A percentile compares a stretch with the other conserved stretches of the same genome.
phyloP scores from a whole-genome alignment of 2,329 filamentous ascomycete genomes.

The Neonectria hederae region DNA sequence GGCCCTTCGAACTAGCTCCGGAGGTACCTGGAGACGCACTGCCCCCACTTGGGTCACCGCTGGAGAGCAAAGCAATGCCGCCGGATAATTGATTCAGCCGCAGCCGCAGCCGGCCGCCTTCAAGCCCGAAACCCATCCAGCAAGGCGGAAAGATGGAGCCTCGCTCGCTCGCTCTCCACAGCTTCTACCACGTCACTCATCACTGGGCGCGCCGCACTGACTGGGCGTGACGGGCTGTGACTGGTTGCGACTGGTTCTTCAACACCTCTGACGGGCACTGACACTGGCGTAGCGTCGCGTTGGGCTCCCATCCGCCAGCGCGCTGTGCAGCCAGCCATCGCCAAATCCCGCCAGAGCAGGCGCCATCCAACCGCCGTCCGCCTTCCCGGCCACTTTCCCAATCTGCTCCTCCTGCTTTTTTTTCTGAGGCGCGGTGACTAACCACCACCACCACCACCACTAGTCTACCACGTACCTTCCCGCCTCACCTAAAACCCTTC shows the following conservation, averaged over 20 bases:
- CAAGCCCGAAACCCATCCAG: background rate
- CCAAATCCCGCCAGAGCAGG: conserved; percentile 19
- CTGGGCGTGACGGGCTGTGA: background rate
- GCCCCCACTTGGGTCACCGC: conserved; percentile 2
- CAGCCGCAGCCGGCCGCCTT: conserved; percentile 21
- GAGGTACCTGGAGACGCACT: too few species aligned
- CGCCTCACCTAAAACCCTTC: background rate
- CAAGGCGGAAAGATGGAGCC: background rate
- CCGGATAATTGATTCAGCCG: conserved; percentile 29
- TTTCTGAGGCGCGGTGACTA: conserved; percentile 17
- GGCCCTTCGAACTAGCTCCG: too few species aligned
- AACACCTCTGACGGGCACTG: conserved; percentile 12
- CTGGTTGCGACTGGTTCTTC: conserved; percentile 1
- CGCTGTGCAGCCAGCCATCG: conserved; percentile 16
- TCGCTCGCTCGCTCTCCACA: background rate
- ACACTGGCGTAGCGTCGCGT: conserved; percentile 19
- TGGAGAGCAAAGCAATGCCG: background rate
- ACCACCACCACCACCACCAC: conserved; percentile 7
- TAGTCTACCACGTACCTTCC: background rate
- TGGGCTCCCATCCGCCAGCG: conserved; percentile 24
- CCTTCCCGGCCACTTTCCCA: conserved; percentile 23
- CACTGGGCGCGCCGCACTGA: conserved; percentile 4
- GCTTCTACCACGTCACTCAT: conserved; percentile 2
- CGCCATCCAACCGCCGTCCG: conserved; percentile 15
- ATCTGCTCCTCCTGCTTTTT: conserved; percentile 19